Conservation (phyloP, 148 eudicot species). For the Chenopodium album region DNA sequence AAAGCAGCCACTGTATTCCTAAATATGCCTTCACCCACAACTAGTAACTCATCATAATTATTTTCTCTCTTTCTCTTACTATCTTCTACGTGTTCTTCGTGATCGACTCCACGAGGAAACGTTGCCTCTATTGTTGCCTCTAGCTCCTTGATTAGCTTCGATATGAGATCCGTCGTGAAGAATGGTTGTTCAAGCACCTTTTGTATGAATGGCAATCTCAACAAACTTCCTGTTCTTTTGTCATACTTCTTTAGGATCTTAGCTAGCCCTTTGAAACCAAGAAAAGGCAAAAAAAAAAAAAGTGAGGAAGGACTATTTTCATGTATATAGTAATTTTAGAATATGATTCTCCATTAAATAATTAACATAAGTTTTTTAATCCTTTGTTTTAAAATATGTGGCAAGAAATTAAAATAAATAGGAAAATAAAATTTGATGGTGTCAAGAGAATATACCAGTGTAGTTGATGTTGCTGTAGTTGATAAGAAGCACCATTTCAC, state of each 20-base stretch:
- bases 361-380: too few relatives aligned
- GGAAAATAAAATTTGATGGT: background rate
- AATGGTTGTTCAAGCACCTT: slow-evolving; percentile 69
- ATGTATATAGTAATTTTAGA: background rate
- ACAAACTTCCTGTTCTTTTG: slow-evolving; percentile 66
- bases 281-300: background rate
- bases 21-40: slow-evolving; percentile 59
- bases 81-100: background rate
- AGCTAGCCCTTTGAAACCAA: slow-evolving; percentile 53
- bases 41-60: slow-evolving; percentile 10
- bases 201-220: slow-evolving; percentile 64
- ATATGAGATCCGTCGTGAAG: slow-evolving; percentile 65
- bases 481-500: slow-evolving; percentile 84
- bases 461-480: slow-evolving; percentile 82
- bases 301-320: background rate
- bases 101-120: slow-evolving; percentile 33
- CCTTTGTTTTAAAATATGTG: background rate
- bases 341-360: slow-evolving; percentile 20
- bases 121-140: slow-evolving; percentile 54
- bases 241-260: slow-evolving; percentile 84
- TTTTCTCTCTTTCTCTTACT: slow-evolving; percentile 13
- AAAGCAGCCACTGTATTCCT: slow-evolving; percentile 76
- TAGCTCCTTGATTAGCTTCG: slow-evolving; percentile 63
- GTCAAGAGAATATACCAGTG: slow-evolving; percentile 46
- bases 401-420: background rate